Evolutionary conservation across 139 green algal genomes (phyloP).

Genomic region (Marvania coccoides): DNA sequence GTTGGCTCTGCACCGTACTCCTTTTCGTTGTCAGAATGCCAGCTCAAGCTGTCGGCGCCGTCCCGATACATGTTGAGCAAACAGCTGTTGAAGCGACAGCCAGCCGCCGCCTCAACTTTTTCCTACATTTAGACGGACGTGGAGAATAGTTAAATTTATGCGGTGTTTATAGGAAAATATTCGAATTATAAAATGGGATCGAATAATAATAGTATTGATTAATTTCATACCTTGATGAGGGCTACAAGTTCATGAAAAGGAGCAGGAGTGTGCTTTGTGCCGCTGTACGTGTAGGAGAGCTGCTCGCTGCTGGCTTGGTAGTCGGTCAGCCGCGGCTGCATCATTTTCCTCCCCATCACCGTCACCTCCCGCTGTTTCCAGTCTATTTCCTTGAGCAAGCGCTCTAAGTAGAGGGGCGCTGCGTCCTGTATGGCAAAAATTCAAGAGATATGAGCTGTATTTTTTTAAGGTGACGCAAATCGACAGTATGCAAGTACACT

Average conservation of each 20-base stretch:
- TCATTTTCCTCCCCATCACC: slow-evolving; percentile 29
- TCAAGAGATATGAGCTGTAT: too few species aligned
- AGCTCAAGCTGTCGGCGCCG: slow-evolving; percentile 39
- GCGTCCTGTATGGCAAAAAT: neutral
- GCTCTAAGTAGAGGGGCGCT: neutral
- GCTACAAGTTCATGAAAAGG: slow-evolving; percentile 14
- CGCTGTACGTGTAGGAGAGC: slow-evolving; percentile 52
- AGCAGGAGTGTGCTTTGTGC: slow-evolving; percentile 18
- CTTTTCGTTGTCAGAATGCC: slow-evolving; percentile 57
- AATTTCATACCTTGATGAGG: slow-evolving; percentile 17
- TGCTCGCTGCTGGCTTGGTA: slow-evolving; percentile 39
- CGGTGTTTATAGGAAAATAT: too few species aligned
- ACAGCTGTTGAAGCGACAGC: slow-evolving; percentile 49
- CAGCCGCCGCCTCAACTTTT: neutral
- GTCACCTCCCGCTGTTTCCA: slow-evolving; percentile 37
- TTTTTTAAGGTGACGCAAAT: too few species aligned
- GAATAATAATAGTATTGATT: too few species aligned
- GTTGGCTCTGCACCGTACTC: slow-evolving; percentile 24
- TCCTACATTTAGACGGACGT: too few species aligned
- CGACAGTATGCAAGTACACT: too few species aligned
- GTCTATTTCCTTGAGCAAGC: slow-evolving; percentile 8
- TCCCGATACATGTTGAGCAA: slow-evolving; percentile 52
- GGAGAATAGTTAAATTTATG: too few species aligned
- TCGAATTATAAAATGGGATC: too few species aligned
- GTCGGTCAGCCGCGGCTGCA: slow-evolving; percentile 50